A percentile compares a stretch with the other conserved stretches of the same genome.
Evolutionary conservation across 768 basidiomycete genomes (phyloP).

Genomic region (Rhodotorula taiwanensis): DNA sequence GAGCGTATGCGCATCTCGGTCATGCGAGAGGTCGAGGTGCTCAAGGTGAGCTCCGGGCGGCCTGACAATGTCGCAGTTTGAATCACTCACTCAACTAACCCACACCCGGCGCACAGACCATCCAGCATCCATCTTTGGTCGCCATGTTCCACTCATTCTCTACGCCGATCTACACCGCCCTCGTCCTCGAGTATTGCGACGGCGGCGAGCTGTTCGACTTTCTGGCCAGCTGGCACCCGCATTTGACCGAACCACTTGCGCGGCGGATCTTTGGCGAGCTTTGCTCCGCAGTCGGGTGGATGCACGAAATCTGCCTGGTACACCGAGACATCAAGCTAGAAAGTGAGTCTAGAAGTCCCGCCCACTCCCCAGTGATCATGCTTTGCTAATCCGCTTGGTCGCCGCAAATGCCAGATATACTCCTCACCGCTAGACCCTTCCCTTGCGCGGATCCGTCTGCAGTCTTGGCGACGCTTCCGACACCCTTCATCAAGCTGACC

Average conservation of each 20-base stretch:
- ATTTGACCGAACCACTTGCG: conserved; percentile 49
- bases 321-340: conserved; percentile 82
- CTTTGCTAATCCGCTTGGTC: background rate
- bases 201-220: conserved; percentile 74
- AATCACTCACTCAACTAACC: conserved; percentile 16
- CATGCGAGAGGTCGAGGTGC: conserved; percentile 72
- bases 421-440: conserved; percentile 58
- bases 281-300: conserved; percentile 71
- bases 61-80: conserved; percentile 2
- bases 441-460: conserved; percentile 38
- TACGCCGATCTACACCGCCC: conserved; percentile 64
- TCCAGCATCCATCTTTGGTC: conserved; percentile 73
- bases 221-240: conserved; percentile 27
- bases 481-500: conserved; percentile 69
- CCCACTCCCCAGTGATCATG: background rate
- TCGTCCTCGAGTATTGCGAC: conserved; percentile 66
- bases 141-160: conserved; percentile 64
- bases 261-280: conserved; percentile 70
- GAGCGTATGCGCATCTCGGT: conserved; percentile 71
- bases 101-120: too few species aligned
- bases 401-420: conserved; percentile 54
- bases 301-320: conserved; percentile 76
- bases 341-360: conserved; percentile 44
- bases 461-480: conserved; percentile 46
- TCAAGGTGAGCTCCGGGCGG: conserved; percentile 54